phyloP scores from a whole-genome alignment of 179 eudicot species.

The Gypsophila paniculata region DNA sequence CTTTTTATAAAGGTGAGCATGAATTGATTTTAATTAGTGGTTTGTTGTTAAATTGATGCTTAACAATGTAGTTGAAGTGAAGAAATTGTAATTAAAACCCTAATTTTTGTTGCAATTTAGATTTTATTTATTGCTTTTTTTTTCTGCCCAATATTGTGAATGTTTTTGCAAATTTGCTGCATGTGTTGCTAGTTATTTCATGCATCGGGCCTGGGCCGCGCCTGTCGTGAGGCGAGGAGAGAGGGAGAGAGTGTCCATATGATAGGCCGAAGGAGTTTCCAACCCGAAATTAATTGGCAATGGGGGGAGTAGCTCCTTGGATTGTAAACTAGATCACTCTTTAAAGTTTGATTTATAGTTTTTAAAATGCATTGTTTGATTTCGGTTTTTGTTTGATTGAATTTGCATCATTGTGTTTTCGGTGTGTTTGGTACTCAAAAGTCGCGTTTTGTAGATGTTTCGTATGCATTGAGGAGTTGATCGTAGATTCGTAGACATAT shows the following conservation, averaged over 20 bases:
- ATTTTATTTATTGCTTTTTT: background rate
- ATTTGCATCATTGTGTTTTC: background rate
- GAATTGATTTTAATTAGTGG: constrained; percentile 18
- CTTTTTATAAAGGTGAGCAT: constrained; percentile 1
- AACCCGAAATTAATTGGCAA: too few species aligned
- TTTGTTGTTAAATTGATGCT: background rate
- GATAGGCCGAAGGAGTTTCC: too few species aligned
- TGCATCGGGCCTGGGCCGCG: too few species aligned
- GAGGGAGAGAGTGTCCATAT: too few species aligned
- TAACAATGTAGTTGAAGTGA: background rate
- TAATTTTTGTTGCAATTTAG: background rate
- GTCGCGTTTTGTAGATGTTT: constrained; percentile 23
- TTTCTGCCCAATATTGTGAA: background rate
- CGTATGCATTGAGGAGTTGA: constrained; percentile 23
- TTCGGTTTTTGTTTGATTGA: background rate
- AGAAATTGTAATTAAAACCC: background rate
- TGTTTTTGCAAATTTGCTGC: background rate
- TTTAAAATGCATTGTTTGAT: constrained; percentile 16
- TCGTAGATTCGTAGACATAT: background rate
- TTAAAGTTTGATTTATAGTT: background rate
- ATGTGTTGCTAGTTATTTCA: background rate
- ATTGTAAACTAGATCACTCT: too few species aligned
- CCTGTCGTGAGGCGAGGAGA: too few species aligned
- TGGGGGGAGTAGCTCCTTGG: too few species aligned
- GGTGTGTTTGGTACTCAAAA: constrained; percentile 1